Conservation (phyloP, 495 filamentous ascomycete genomes). For the Staphylotrichum longicolle region DNA sequence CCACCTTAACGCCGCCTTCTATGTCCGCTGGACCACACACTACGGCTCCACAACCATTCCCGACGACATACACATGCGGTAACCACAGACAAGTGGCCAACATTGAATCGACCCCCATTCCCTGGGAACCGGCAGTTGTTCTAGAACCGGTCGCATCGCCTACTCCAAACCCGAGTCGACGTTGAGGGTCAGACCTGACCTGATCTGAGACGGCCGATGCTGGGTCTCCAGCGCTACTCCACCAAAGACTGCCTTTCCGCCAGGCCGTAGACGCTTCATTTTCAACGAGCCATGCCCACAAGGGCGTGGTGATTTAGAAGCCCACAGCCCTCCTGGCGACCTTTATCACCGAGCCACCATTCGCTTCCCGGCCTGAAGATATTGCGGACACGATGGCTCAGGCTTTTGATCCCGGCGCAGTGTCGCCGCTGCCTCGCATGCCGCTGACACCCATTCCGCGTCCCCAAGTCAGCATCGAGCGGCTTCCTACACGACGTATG, state of each 20-base stretch:
- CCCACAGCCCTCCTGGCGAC: slow-evolving; percentile 8
- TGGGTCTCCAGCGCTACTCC: neutral
- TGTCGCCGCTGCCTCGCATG: slow-evolving; percentile 32
- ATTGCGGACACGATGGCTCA: slow-evolving; percentile 26
- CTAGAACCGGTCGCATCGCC: too few relatives aligned
- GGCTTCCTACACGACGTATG: slow-evolving; percentile 68
- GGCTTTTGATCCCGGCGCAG: slow-evolving; percentile 29
- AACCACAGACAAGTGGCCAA: too few relatives aligned
- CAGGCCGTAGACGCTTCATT: neutral
- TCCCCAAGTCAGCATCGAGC: slow-evolving; percentile 81
- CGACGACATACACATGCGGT: neutral
- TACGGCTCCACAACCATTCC: neutral
- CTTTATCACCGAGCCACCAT: neutral
- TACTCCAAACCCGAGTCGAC: too few relatives aligned
- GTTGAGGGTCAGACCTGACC: too few relatives aligned
- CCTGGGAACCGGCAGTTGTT: too few relatives aligned
- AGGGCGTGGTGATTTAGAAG: slow-evolving; percentile 12
- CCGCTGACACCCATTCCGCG: slow-evolving; percentile 59
- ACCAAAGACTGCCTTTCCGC: neutral
- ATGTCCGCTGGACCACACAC: neutral
- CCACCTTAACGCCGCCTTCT: neutral
- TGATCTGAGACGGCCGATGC: neutral
- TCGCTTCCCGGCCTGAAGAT: neutral
- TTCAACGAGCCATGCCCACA: slow-evolving; percentile 18
- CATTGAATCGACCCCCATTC: too few relatives aligned